Percentiles rank a stretch among this genome's conserved stretches.
Conservation (phyloP, 1,284 basidiomycete species). For the Sparassis latifolia region DNA sequence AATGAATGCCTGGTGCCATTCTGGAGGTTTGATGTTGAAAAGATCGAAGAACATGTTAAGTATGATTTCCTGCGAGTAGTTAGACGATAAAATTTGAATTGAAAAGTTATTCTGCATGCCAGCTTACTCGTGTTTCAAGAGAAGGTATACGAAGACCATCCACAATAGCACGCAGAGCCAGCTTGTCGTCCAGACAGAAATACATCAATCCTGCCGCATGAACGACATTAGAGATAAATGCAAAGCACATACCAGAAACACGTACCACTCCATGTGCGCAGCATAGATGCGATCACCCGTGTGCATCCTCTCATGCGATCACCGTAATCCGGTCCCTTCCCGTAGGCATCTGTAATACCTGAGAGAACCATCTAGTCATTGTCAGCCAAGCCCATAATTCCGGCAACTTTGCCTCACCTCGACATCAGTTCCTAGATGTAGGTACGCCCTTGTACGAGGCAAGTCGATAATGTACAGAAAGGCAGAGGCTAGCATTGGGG, state of each 20-base stretch:
- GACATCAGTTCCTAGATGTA: constrained; percentile 82
- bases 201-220: constrained; percentile 77
- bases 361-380: constrained; percentile 68
- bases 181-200: constrained; percentile 85
- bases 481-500: constrained; percentile 77
- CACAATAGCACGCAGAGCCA: constrained; percentile 81
- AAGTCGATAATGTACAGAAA: constrained; percentile 86
- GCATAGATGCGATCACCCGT: constrained; percentile 75
- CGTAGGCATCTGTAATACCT: constrained; percentile 87
- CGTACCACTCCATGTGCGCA: constrained; percentile 92
- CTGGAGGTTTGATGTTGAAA: constrained; percentile 85
- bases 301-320: constrained; percentile 76
- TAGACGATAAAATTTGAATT: constrained; percentile 2
- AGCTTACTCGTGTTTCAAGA: constrained; percentile 71
- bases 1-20: constrained; percentile 88
- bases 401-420: constrained; percentile 51
- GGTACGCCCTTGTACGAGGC: constrained; percentile 75
- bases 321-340: constrained; percentile 69
- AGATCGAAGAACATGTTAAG: constrained; percentile 92
- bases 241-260: constrained; percentile 4
- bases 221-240: too few species aligned
- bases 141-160: constrained; percentile 86
- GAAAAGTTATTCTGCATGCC: not conserved
- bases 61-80: constrained; percentile 66
- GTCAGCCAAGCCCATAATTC: not conserved